Conservation (phyloP, 2,329 filamentous ascomycete species). For the Akanthomyces uredinophilus region DNA sequence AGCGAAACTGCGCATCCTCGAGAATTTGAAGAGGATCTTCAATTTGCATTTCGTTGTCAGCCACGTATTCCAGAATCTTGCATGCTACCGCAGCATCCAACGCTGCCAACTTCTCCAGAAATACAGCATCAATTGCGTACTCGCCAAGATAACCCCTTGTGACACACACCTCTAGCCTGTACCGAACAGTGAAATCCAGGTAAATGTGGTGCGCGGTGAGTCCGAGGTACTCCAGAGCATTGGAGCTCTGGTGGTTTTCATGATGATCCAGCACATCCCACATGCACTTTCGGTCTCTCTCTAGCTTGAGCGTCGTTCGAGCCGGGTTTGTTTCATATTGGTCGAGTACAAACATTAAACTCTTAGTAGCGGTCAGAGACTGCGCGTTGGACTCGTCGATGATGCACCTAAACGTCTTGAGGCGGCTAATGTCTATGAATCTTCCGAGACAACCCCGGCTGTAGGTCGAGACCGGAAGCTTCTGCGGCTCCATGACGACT, state of each 20-base stretch:
- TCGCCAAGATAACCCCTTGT: conserved; percentile 74
- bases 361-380: conserved; percentile 29
- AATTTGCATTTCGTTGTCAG: conserved; percentile 65
- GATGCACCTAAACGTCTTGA: conserved; percentile 50
- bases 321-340: conserved; percentile 35
- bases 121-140: conserved; percentile 62
- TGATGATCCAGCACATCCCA: conserved; percentile 30
- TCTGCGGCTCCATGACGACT: conserved; percentile 26
- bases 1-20: background rate
- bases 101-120: conserved; percentile 57
- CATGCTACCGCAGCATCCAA: conserved; percentile 46
- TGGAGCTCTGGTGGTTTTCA: conserved; percentile 13
- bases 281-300: conserved; percentile 21
- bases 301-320: conserved; percentile 21
- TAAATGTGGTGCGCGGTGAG: conserved; percentile 20
- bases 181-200: conserved; percentile 69
- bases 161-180: conserved; percentile 91
- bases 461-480: conserved; percentile 35
- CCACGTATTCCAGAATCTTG: conserved; percentile 68
- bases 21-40: conserved; percentile 30
- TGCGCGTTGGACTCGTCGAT: conserved; percentile 27
- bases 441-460: conserved; percentile 28
- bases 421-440: conserved; percentile 50
- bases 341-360: conserved; percentile 50
- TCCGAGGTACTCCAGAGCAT: conserved; percentile 26